Evolutionary conservation across 192 early-diverging fungal species (phyloP).

Genomic region (Rhizophlyctis rosea): DNA sequence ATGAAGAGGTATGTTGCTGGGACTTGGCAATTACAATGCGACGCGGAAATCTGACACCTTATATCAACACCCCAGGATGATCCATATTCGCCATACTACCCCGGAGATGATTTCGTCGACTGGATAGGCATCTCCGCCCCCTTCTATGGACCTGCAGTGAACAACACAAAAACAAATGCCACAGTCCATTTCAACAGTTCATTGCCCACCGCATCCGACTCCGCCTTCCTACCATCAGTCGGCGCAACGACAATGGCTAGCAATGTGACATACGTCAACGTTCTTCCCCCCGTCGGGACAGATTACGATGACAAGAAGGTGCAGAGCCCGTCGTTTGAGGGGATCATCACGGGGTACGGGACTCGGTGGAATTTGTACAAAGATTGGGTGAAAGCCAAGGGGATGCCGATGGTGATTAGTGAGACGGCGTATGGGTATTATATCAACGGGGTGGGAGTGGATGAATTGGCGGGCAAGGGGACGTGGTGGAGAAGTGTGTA

Average conservation of each 20-base stretch:
- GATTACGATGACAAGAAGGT: not conserved
- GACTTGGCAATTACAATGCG: not conserved
- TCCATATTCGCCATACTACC: slow-evolving; percentile 45
- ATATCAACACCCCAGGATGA: slow-evolving; percentile 29
- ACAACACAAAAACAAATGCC: slow-evolving; percentile 13
- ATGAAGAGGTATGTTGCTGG: slow-evolving; percentile 18
- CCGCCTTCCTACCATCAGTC: slow-evolving; percentile 5
- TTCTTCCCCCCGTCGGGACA: slow-evolving; percentile 8
- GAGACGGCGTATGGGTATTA: slow-evolving; percentile 34
- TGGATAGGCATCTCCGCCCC: slow-evolving; percentile 38
- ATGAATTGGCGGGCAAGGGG: slow-evolving; percentile 33
- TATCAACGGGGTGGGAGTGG: slow-evolving; percentile 9
- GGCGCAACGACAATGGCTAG: not conserved
- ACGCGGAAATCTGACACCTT: not conserved
- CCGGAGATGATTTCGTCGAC: slow-evolving; percentile 44
- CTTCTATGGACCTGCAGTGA: slow-evolving; percentile 18
- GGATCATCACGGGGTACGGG: slow-evolving; percentile 3
- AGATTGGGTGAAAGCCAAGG: slow-evolving; percentile 1
- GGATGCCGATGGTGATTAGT: slow-evolving; percentile 33
- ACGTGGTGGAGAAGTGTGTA: slow-evolving; percentile 30
- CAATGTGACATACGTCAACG: not conserved
- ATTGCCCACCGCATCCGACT: not conserved
- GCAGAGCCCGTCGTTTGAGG: slow-evolving; percentile 10
- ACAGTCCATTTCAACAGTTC: not conserved
- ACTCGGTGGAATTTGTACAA: slow-evolving; percentile 20